Base-by-base conservation (phyloP, 2,329 filamentous ascomycete genomes). In the Spiromastix sp. region DNA sequence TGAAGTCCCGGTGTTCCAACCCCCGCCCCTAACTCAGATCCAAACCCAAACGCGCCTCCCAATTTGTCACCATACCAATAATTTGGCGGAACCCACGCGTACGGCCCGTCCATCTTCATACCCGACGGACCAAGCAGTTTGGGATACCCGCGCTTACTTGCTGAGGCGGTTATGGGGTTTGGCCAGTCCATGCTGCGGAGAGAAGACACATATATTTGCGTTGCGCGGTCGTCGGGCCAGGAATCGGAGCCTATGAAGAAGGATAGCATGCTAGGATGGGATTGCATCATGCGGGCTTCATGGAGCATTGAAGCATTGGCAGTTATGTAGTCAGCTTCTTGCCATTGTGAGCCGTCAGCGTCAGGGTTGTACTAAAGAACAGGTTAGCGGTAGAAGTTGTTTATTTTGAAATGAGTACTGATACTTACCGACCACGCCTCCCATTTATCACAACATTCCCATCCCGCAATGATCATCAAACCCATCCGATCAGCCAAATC, bases 391-490 rank as follows among this genome's bases (percentile, higher is more conserved):
- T n/a, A n/a, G n/a, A n/a, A n/a, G n/a, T n/a, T n/a, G n/a, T n/a
- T n/a, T n/a, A n/a, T n/a, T n/a, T n/a, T n/a, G n/a, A n/a, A n/a
- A n/a, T n/a, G n/a, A n/a, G n/a, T n/a, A n/a, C n/a, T n/a, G n/a
- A n/a, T n/a, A n/a, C n/a, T n/a, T n/a, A n/a, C n/a, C n/a, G 48
- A 51, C 74, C 74, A 80, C 0, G 67, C 70, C 47, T 80, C 76
- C 76, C 76, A 80, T 48, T 79, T 79, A 44, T 79, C 71, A 49
- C 76, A 80, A 51, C 76, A 80, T 41, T 79, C 74, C 74, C 74
- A 80, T 0, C 76, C 76, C 0, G 73, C 59, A 24, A 80, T 57
- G 0, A 79, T 52, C 72, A 80, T 77, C 22, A 79, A 46, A 0
- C 76, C 76, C 46, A 77, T 56, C 3, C 63, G 58, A 45, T 79